Conservation (phyloP, 352 stramenopile genomes). For the Phytophthora palmivora region DNA sequence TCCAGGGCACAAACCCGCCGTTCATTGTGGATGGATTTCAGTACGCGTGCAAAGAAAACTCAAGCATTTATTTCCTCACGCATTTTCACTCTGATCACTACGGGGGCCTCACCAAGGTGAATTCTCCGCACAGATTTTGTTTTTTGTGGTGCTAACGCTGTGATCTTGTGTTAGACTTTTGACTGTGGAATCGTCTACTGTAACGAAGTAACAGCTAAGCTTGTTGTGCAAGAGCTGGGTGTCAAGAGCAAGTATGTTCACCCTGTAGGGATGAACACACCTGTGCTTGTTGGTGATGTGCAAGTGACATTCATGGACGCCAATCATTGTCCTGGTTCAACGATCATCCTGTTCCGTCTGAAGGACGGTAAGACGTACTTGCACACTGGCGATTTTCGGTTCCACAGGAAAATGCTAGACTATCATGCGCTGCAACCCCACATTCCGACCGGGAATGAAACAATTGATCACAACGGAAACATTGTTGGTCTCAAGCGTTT, state of each 20-base stretch:
- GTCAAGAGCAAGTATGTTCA: constrained; percentile 93
- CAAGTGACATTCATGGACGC: constrained; percentile 96
- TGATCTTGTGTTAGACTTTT: constrained; percentile 82
- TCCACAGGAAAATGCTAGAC: constrained; percentile 73
- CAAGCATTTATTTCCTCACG: constrained; percentile 95
- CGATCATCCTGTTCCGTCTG: constrained; percentile 95
- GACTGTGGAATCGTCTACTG: constrained; percentile 96
- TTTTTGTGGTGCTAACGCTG: constrained; percentile 2
- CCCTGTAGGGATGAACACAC: constrained; percentile 90
- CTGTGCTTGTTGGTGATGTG: constrained; percentile 83
- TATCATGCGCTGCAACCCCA: constrained; percentile 64
- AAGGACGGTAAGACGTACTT: constrained; percentile 86
- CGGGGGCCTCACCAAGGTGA: constrained; percentile 84
- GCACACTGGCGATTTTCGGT: constrained; percentile 93
- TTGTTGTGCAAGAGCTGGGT: constrained; percentile 93
- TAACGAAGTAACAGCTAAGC: constrained; percentile 90
- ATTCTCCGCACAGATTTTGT: neutral
- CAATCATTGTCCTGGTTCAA: constrained; percentile 97
- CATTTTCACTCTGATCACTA: constrained; percentile 99
- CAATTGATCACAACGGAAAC: constrained; percentile 35
- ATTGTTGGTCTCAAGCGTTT: constrained; percentile 45
- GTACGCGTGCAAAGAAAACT: constrained; percentile 78
- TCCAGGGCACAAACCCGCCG: constrained; percentile 73
- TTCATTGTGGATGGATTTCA: constrained; percentile 91
- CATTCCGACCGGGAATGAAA: constrained; percentile 35